Base-by-base conservation (phyloP, 1,284 basidiomycete genomes). In the Ganoderma sp. region DNA sequence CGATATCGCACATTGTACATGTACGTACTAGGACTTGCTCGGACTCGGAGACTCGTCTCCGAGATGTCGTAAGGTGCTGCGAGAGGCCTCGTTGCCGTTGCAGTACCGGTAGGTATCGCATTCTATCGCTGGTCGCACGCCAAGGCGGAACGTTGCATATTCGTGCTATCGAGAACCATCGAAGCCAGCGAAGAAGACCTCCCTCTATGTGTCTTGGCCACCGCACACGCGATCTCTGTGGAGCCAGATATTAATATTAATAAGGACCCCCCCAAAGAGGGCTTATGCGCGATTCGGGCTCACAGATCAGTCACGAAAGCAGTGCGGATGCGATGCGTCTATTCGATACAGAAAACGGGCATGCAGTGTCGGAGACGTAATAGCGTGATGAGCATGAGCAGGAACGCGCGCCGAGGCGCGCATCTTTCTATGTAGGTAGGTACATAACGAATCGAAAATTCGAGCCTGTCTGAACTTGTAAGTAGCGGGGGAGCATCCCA, bases 91-190 rank as follows among this genome's bases (percentile, higher is more conserved):
- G 48, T 50, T 12, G 10, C 12, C 48, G 28, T 32, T 32, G 28
- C 28, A 32, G 28, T 32, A 2, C 25, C 28, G 28, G 28, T 32
- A 32, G 28, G 28, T 39, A 3, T 12, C 22, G 32, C 52, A 56
- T 56, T 56, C 39, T 60, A 39, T 32, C 28, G 28, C 42, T n/a
- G 14, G 57, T 19, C 34, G n/a, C 39, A 43, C 58, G 58, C 58
- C 58, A 60, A 60, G 58, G n/a, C 17, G n/a, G n/a, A 42, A 34
- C 32, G 32, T 57, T 57, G 56, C 56, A 32, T 15, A 37, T 14
- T 60, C 39, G 7, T 12, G 22, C 39, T 22, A 14, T 50, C 48
- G 9, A 50, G 48, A 50, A 5, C 48, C 22, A 22, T 22, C 22
- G 48, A 25, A 50, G 22, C 43, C 5, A 22, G 22, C 2, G 22